Conservation (phyloP, 768 basidiomycete species). For the Leccinum aurantiacum region DNA sequence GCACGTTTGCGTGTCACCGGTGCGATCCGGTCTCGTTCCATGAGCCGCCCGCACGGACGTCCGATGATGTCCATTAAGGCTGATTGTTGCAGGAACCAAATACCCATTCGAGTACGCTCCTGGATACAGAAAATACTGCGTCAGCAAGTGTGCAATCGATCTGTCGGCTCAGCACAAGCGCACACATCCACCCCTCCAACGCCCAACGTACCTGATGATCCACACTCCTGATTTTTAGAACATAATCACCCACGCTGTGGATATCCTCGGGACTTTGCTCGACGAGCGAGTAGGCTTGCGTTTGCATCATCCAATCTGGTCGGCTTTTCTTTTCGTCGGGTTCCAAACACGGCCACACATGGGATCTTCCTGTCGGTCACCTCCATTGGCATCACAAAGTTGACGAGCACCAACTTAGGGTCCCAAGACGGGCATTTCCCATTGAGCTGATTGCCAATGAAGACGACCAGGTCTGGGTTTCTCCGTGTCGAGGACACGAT, state of each 20-base stretch:
- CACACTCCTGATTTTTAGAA: slow-evolving; percentile 78
- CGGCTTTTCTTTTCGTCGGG: slow-evolving; percentile 76
- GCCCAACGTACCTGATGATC: slow-evolving; percentile 68
- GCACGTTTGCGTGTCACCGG: slow-evolving; percentile 59
- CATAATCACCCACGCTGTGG: slow-evolving; percentile 90
- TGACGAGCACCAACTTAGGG: slow-evolving; percentile 80
- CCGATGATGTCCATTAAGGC: slow-evolving; percentile 69
- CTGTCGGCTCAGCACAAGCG: slow-evolving; percentile 36
- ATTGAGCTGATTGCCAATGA: slow-evolving; percentile 91
- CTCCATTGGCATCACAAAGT: slow-evolving; percentile 63
- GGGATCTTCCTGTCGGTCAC: slow-evolving; percentile 77
- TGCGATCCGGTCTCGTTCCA: slow-evolving; percentile 64
- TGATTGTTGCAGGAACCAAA: slow-evolving; percentile 87
- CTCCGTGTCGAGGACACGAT: slow-evolving; percentile 68
- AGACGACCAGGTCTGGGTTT: slow-evolving; percentile 88
- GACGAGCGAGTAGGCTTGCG: slow-evolving; percentile 82
- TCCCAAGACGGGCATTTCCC: slow-evolving; percentile 91
- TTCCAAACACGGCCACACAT: slow-evolving; percentile 93
- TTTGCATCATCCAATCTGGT: slow-evolving; percentile 73
- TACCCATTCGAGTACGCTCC: slow-evolving; percentile 68
- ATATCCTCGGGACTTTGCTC: slow-evolving; percentile 79
- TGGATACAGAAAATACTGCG: slow-evolving; percentile 88
- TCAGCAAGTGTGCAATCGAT: slow-evolving; percentile 81
- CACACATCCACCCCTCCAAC: not conserved
- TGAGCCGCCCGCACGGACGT: slow-evolving; percentile 72